phyloP scores from a whole-genome alignment of 306 rosid genomes.

The Chamaecrista fasciculata region DNA sequence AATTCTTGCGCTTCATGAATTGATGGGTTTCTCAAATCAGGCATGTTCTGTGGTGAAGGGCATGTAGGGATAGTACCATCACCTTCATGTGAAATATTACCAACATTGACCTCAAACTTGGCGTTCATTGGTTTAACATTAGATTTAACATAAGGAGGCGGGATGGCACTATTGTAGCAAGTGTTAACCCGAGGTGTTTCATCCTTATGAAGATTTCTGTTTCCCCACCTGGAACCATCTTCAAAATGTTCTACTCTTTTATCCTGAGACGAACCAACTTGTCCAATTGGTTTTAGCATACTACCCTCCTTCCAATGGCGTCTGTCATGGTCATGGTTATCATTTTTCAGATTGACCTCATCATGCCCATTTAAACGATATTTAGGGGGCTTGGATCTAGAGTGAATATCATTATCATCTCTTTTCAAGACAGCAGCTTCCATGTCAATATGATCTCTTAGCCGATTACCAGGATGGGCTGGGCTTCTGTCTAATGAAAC shows the following conservation, averaged over 20 bases:
- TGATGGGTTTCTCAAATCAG: conserved; percentile 36
- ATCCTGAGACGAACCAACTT: conserved; percentile 40
- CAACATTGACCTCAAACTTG: conserved; percentile 32
- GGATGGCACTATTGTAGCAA: conserved; percentile 47
- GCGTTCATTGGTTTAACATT: conserved; percentile 45
- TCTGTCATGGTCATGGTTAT: conserved; percentile 46
- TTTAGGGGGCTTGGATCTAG: conserved; percentile 37
- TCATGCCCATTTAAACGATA: conserved; percentile 45
- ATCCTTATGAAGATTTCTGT: conserved; percentile 41
- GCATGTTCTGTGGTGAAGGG: conserved; percentile 41
- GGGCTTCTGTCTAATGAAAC: conserved; percentile 32
- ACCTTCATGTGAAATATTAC: conserved; percentile 45
- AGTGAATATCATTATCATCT: conserved; percentile 41
- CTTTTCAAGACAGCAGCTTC: conserved; percentile 43
- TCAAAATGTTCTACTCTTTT: conserved; percentile 42
- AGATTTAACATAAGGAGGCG: conserved; percentile 86
- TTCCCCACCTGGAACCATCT: conserved; percentile 41
- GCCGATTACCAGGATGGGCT: conserved; percentile 24
- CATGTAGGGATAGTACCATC: conserved; percentile 30
- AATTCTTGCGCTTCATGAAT: conserved; percentile 38
- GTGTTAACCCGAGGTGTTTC: conserved; percentile 48
- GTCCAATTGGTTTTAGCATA: conserved; percentile 40
- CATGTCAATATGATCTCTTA: conserved; percentile 35
- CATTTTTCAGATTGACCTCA: conserved; percentile 33
- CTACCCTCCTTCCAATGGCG: conserved; percentile 38